A percentile compares a stretch with the other conserved stretches of the same genome.
Evolutionary conservation across 2,329 filamentous ascomycete species (phyloP).

Genomic region (Akanthomyces dipterigenus): DNA sequence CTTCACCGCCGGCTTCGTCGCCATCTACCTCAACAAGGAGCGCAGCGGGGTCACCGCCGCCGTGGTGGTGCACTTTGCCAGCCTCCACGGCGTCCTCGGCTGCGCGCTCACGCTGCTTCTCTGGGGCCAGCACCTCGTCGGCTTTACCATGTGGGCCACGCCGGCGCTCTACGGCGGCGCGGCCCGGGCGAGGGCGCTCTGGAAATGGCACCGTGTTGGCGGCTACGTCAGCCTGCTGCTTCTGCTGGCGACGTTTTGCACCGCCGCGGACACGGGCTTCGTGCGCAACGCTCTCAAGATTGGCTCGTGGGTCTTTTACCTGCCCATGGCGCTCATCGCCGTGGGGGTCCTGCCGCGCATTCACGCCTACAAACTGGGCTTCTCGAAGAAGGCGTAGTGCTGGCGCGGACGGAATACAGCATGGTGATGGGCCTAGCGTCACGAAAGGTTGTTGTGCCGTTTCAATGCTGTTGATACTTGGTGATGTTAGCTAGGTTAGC

Average conservation of each 20-base stretch:
- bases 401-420: background rate
- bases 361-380: conserved; percentile 73
- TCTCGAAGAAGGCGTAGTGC: conserved; percentile 12
- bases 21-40: conserved; percentile 83
- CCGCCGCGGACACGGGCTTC: conserved; percentile 71
- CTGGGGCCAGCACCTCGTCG: conserved; percentile 69
- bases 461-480: too few species aligned
- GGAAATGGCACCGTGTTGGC: conserved; percentile 78
- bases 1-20: conserved; percentile 57
- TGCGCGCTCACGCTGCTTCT: conserved; percentile 43
- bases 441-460: too few species aligned
- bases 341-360: conserved; percentile 71
- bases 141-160: conserved; percentile 74
- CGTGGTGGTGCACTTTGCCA: conserved; percentile 79
- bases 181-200: conserved; percentile 72
- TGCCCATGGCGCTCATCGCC: conserved; percentile 60
- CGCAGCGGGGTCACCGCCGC: conserved; percentile 51
- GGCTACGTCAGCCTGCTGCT: conserved; percentile 70
- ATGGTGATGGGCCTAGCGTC: background rate
- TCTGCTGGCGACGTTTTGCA: conserved; percentile 65
- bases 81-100: conserved; percentile 77
- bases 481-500: too few species aligned
- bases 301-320: conserved; percentile 66
- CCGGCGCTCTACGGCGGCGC: conserved; percentile 71
- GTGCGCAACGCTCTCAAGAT: conserved; percentile 63